Percentiles rank a stretch among this genome's conserved stretches.
phyloP scores from a whole-genome alignment of 202 grass and related monocot species.

The Bolboschoenoplectus hybrid region DNA sequence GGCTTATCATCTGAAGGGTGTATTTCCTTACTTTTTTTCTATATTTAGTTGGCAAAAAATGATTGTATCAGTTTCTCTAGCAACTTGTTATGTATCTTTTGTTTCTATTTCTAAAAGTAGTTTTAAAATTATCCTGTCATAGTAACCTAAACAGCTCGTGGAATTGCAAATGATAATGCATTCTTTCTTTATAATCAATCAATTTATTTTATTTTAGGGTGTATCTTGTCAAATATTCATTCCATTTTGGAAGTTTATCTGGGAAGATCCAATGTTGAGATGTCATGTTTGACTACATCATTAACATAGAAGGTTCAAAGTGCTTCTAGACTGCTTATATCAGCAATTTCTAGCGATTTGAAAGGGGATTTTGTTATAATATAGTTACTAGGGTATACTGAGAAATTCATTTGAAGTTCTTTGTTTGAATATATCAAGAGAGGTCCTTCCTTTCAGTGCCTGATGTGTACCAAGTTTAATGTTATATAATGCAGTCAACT shows the following conservation, averaged over 20 bases:
- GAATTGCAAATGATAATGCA: background rate
- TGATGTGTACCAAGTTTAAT: background rate
- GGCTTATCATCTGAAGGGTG: background rate
- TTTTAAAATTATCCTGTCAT: background rate
- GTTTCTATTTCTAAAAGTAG: constrained; percentile 30
- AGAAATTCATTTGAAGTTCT: background rate
- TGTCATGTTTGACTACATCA: background rate
- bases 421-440: background rate
- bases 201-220: background rate
- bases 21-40: constrained; percentile 1
- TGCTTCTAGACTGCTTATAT: background rate
- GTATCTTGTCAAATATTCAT: background rate
- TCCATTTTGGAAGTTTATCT: background rate
- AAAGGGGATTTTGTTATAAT: constrained; percentile 9
- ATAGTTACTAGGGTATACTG: background rate
- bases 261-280: background rate
- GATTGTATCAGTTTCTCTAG: background rate
- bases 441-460: background rate
- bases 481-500: background rate
- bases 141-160: background rate
- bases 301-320: background rate
- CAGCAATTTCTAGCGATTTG: background rate
- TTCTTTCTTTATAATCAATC: constrained; percentile 12
- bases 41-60: constrained; percentile 5
- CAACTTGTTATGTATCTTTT: background rate